Conservation (phyloP, 192 early-diverging fungal species). For the Podila clonocystis region DNA sequence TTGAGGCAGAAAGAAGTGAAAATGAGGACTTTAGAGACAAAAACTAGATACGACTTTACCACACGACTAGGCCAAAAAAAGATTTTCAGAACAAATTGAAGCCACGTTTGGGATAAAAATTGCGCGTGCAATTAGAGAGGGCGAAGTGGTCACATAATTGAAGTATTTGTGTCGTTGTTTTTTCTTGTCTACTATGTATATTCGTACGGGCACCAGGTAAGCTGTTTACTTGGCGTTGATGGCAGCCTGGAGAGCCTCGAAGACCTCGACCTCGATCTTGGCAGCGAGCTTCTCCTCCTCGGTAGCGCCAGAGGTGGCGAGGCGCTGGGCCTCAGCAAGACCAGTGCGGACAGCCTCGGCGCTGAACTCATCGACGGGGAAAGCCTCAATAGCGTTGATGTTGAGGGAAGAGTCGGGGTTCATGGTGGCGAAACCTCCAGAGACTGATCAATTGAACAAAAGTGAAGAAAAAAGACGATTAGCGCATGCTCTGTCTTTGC, state of each 20-base stretch:
- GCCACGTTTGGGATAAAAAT: too few relatives aligned
- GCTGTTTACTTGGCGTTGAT: constrained; percentile 54
- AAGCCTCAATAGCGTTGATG: constrained; percentile 98
- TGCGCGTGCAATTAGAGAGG: too few relatives aligned
- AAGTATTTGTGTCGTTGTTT: background rate
- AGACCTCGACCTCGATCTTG: constrained; percentile 89
- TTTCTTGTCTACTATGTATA: constrained; percentile 1
- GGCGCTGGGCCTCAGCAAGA: constrained; percentile 86
- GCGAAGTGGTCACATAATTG: too few relatives aligned
- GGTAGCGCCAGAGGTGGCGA: constrained; percentile 65
- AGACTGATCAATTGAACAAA: constrained; percentile 60
- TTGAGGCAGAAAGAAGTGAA: too few relatives aligned
- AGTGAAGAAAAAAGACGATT: background rate
- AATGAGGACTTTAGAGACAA: background rate
- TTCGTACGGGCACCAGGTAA: background rate
- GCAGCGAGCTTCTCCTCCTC: constrained; percentile 86
- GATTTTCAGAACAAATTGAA: background rate
- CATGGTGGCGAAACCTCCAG: constrained; percentile 97
- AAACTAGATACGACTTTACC: background rate
- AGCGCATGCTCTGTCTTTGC: background rate
- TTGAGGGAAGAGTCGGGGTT: constrained; percentile 97
- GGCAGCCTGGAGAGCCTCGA: constrained; percentile 86
- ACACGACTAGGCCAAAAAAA: background rate
- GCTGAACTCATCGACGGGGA: constrained; percentile 89
- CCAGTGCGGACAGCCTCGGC: constrained; percentile 77